Conservation (phyloP, 2,329 filamentous ascomycete species). For the Aspergillaceae sp. region DNA sequence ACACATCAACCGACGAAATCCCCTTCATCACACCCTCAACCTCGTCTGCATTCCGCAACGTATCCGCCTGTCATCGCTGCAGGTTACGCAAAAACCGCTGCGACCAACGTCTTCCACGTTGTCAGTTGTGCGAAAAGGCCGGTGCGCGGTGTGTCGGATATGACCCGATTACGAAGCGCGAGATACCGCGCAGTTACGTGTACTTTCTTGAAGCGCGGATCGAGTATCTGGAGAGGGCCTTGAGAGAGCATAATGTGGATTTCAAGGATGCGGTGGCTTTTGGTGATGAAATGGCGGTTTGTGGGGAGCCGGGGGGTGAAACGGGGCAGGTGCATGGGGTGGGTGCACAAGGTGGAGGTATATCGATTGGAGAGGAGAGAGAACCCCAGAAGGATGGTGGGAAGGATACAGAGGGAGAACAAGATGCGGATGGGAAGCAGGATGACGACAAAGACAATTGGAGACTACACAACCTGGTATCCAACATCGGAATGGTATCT, state of each 20-base stretch:
- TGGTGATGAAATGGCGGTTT: conserved; percentile 41
- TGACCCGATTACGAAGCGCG: conserved; percentile 90
- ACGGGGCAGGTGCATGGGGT: conserved; percentile 9
- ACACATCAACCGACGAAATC: conserved; percentile 10
- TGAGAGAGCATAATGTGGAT: conserved; percentile 59
- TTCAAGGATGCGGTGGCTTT: conserved; percentile 65
- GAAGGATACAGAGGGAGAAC: conserved; percentile 16
- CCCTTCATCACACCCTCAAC: conserved; percentile 13
- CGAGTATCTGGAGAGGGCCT: conserved; percentile 68
- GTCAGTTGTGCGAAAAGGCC: conserved; percentile 88
- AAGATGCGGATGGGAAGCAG: conserved; percentile 17
- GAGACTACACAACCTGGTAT: conserved; percentile 57
- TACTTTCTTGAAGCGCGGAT: conserved; percentile 88
- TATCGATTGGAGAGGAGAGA: conserved; percentile 2
- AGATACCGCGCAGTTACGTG: conserved; percentile 88
- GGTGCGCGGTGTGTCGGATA: conserved; percentile 86
- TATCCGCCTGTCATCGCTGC: conserved; percentile 91
- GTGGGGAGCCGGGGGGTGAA: conserved; percentile 21
- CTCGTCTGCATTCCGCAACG: conserved; percentile 61
- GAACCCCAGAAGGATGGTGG: conserved; percentile 7
- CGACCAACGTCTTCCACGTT: conserved; percentile 85
- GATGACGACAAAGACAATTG: conserved; percentile 48
- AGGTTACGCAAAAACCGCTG: conserved; percentile 88
- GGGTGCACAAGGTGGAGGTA: not conserved
- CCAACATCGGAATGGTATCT: conserved; percentile 65